Conservation (phyloP, 495 filamentous ascomycete genomes). For the Penicillium ochrochloron region DNA sequence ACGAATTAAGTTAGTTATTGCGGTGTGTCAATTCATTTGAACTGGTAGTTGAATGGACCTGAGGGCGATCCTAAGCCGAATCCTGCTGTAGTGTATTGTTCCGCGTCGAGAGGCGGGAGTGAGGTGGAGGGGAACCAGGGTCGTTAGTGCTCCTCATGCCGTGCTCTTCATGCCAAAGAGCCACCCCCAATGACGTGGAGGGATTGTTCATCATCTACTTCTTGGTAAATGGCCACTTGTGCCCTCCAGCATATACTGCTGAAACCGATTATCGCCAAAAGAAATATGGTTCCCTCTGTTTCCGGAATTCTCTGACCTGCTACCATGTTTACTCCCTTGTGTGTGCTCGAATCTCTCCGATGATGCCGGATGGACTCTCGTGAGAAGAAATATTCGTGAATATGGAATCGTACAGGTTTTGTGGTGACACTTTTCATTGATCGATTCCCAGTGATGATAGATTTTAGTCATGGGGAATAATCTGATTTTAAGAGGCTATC, state of each 20-base stretch:
- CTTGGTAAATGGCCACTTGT: neutral
- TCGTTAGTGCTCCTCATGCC: neutral
- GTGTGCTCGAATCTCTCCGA: too few relatives aligned
- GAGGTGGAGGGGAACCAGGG: neutral
- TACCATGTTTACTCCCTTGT: too few relatives aligned
- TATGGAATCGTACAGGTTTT: neutral
- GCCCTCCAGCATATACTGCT: neutral
- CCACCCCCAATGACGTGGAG: neutral
- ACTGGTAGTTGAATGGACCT: neutral
- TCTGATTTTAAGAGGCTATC: neutral
- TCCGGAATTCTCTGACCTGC: too few relatives aligned
- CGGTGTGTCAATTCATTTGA: neutral
- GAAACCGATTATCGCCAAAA: neutral
- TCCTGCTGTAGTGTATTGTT: too few relatives aligned
- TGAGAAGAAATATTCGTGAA: too few relatives aligned
- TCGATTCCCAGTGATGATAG: neutral
- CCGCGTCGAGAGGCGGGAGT: too few relatives aligned
- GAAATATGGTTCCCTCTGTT: too few relatives aligned
- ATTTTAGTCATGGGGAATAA: neutral
- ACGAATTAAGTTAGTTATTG: neutral
- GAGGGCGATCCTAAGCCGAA: too few relatives aligned
- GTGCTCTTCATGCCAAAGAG: neutral
- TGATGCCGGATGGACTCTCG: too few relatives aligned
- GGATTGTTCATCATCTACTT: neutral
- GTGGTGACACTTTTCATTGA: neutral